Evolutionary conservation across 257 asterid species (phyloP).

Genomic region (Nyctanthes arbortristis): DNA sequence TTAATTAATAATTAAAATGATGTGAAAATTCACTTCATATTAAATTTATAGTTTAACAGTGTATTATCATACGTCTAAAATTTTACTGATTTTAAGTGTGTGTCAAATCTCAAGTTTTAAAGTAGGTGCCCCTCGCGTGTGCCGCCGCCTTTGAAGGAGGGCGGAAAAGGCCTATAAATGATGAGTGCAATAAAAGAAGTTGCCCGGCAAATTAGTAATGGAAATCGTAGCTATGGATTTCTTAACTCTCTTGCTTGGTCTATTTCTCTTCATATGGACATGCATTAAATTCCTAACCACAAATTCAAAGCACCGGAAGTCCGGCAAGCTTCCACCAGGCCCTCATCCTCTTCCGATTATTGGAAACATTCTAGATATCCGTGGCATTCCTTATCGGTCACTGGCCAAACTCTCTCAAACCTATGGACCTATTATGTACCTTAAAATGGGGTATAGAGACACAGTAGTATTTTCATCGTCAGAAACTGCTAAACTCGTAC

Average conservation of each 20-base stretch:
- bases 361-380: constrained; percentile 3
- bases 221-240: no score
- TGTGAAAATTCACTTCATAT: no score
- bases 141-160: no score
- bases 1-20: no score
- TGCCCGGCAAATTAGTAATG: background rate
- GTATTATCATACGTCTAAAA: no score
- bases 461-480: constrained; percentile 17
- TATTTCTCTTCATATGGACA: background rate
- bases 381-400: constrained; percentile 10
- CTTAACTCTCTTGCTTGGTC: no score
- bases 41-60: no score
- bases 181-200: no score
- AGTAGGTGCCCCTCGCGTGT: no score
- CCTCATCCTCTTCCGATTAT: constrained; percentile 13
- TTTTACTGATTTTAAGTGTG: no score
- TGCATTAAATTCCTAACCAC: background rate
- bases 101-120: no score
- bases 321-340: constrained; percentile 18
- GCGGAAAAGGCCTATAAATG: no score
- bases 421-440: constrained; percentile 12
- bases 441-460: background rate
- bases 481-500: constrained; percentile 5
- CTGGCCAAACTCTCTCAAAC: constrained; percentile 1
- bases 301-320: background rate